Conservation (phyloP, 177 flowering plant species). For the Vitis hybrid region DNA sequence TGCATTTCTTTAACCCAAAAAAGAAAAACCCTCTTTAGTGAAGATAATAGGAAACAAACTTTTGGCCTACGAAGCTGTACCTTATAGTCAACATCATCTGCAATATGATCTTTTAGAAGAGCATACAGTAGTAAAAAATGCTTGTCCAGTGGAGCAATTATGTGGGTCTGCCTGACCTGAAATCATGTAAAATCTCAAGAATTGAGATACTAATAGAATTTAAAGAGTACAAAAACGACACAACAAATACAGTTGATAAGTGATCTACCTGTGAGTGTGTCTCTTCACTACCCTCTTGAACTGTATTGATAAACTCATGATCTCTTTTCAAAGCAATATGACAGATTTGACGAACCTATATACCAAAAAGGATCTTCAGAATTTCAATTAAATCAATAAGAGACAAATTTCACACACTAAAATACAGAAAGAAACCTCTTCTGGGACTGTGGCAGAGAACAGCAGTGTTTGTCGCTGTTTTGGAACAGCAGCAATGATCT, state of each 20-base stretch:
- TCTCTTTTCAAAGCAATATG: conserved; percentile 92
- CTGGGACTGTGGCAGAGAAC: conserved; percentile 97
- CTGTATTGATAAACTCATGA: conserved; percentile 89
- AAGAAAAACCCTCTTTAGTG: too few species aligned
- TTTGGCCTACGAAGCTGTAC: conserved; percentile 27
- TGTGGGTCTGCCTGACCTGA: conserved; percentile 86
- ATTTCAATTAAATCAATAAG: conserved; percentile 2
- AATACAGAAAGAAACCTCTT: conserved; percentile 56
- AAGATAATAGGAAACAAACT: neutral
- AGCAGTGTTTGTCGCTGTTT: conserved; percentile 95
- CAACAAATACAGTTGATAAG: neutral
- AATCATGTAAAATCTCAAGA: conserved; percentile 16
- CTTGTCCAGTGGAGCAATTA: conserved; percentile 78
- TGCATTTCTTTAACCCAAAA: too few species aligned
- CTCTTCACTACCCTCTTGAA: conserved; percentile 90
- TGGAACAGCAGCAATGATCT: conserved; percentile 85
- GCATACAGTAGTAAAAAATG: conserved; percentile 73
- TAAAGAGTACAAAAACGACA: neutral
- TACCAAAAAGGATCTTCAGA: conserved; percentile 15
- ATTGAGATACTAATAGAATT: neutral
- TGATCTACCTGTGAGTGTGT: conserved; percentile 83
- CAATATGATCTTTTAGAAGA: conserved; percentile 80
- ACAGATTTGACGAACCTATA: conserved; percentile 92
- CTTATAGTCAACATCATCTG: conserved; percentile 91
- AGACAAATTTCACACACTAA: neutral